Evolutionary conservation across 176 grass and related monocot genomes (phyloP).

Genomic region (Oryza longistaminata): DNA sequence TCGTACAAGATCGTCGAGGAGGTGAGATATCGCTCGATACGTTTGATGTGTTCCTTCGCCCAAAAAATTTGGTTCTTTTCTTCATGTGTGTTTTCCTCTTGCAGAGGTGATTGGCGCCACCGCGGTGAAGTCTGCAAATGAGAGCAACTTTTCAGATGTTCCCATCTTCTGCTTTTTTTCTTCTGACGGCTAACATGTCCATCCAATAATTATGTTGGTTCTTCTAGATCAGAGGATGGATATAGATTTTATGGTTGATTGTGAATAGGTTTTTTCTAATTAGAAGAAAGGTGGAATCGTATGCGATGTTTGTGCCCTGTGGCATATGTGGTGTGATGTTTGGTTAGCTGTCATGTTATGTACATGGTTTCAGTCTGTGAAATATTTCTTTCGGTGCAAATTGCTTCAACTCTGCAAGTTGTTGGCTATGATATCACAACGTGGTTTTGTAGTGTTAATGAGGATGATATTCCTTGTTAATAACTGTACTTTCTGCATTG

Average conservation of each 20-base stretch:
- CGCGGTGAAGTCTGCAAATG: conserved; percentile 9
- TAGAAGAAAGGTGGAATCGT: background rate
- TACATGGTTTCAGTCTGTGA: conserved; percentile 30
- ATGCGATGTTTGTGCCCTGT: background rate
- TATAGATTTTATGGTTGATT: conserved; percentile 21
- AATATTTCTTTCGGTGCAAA: background rate
- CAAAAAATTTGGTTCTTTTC: conserved; percentile 35
- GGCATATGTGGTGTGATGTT: background rate
- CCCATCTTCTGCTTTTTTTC: background rate
- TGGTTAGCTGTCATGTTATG: conserved; percentile 15
- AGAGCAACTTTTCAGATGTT: conserved; percentile 32
- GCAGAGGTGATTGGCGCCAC: conserved; percentile 41
- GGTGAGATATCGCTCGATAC: conserved; percentile 4
- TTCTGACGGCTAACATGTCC: conserved; percentile 22
- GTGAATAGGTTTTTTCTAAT: conserved; percentile 2
- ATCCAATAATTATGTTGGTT: conserved; percentile 11
- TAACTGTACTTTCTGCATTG: background rate
- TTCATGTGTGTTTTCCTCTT: conserved; percentile 32
- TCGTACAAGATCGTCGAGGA: conserved; percentile 55
- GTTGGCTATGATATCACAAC: background rate
- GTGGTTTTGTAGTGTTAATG: background rate
- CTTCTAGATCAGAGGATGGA: conserved; percentile 18
- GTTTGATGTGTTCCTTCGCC: background rate
- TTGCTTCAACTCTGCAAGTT: background rate
- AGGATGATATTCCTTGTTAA: background rate